Percentiles rank a stretch among this genome's conserved stretches.
Evolutionary conservation across 257 asterid genomes (phyloP).

Genomic region (Przewalskia tangutica): DNA sequence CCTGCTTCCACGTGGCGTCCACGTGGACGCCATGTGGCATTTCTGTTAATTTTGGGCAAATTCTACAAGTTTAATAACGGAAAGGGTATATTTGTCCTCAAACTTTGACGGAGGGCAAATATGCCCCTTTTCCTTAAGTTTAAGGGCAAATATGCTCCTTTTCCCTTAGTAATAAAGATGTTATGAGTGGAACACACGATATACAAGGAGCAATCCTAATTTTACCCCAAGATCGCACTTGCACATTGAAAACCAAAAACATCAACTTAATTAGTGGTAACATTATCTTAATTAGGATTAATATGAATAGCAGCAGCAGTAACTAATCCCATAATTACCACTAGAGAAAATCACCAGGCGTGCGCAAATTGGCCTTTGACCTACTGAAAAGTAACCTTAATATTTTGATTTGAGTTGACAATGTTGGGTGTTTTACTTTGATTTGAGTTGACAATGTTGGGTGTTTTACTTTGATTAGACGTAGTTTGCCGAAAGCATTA

Average conservation of each 20-base stretch:
- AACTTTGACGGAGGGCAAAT: no score
- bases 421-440: not conserved
- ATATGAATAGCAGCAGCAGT: not conserved
- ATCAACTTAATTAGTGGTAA: not conserved
- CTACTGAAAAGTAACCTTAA: not conserved
- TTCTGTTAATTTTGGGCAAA: no score
- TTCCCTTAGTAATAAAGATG: no score
- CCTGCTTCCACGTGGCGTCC: no score
- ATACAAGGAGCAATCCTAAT: not conserved
- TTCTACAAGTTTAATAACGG: no score
- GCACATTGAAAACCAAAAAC: not conserved
- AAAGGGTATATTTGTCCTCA: no score
- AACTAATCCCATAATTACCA: constrained; percentile 2
- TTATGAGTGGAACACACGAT: not conserved
- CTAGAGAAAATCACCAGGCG: constrained; percentile 3
- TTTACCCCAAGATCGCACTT: not conserved
- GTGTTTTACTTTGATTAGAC: constrained; percentile 4
- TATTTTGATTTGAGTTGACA: constrained; percentile 1
- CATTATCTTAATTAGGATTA: not conserved
- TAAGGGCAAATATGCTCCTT: no score
- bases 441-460: constrained; percentile 1
- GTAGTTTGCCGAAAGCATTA: constrained; percentile 12
- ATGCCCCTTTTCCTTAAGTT: no score
- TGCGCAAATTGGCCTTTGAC: constrained; percentile 12
- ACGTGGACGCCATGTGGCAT: no score